These are phyloP conservation scores for Gossypium sturtianum DNA, from an alignment of 345 rosid genomes.

Conservation along the genomic window DNA sequence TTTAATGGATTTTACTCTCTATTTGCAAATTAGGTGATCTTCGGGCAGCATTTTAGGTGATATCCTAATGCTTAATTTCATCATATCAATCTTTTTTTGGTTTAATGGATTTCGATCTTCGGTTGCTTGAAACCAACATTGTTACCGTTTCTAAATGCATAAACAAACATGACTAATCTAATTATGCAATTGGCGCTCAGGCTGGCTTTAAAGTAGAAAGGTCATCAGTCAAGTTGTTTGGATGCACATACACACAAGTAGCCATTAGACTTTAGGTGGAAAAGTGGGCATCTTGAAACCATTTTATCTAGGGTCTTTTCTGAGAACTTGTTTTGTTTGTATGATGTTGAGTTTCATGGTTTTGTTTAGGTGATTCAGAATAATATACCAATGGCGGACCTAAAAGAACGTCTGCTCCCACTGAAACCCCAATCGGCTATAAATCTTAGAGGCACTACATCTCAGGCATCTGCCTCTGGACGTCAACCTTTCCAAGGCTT, in stretches of 20 bases:
- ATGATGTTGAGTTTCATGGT: neutral
- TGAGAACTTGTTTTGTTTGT: neutral
- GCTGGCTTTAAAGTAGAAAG: neutral
- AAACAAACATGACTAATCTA: neutral
- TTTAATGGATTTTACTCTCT: neutral
- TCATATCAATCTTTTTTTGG: neutral
- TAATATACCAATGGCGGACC: slow-evolving; percentile 53
- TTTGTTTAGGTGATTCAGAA: slow-evolving; percentile 15
- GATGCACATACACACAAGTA: neutral
- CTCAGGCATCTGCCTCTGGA: slow-evolving; percentile 65
- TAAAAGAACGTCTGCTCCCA: slow-evolving; percentile 80
- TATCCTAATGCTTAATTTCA: neutral
- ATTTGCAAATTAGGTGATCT: neutral
- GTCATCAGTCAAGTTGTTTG: neutral
- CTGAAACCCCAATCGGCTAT: slow-evolving; percentile 81
- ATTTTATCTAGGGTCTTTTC: neutral
- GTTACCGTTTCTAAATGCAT: neutral
- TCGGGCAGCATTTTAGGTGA: neutral
- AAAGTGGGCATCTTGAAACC: neutral
- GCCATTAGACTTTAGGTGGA: neutral
- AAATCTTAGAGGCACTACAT: slow-evolving; percentile 58
- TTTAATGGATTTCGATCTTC: neutral
- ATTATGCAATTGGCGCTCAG: neutral
- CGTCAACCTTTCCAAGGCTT: slow-evolving; percentile 67
- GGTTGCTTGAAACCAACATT: neutral